Conservation (phyloP, 2,329 filamentous ascomycete genomes). For the Colletotrichum filicis region DNA sequence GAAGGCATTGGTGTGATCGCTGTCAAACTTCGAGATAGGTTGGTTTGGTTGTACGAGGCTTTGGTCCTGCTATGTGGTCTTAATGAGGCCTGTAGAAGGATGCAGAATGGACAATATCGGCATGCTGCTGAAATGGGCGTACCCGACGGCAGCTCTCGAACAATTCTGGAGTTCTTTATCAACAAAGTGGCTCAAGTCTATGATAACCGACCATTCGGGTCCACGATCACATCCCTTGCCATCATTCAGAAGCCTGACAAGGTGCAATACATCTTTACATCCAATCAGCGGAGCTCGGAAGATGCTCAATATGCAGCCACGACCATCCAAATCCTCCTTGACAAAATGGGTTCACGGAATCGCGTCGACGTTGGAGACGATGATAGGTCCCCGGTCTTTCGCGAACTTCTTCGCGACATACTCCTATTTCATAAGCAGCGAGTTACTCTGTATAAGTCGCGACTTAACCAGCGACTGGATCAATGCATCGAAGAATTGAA, state of each 20-base stretch:
- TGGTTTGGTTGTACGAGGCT: constrained; percentile 42
- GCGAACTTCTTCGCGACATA: not conserved
- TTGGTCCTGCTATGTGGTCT: constrained; percentile 42
- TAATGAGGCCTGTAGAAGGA: constrained; percentile 24
- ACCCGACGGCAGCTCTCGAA: constrained; percentile 28
- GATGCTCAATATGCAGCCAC: not conserved
- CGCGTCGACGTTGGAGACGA: not conserved
- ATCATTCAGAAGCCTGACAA: constrained; percentile 42
- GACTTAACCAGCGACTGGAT: not conserved
- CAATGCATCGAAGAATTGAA: not conserved
- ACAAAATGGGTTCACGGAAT: not conserved
- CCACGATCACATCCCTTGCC: constrained; percentile 43
- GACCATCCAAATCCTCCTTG: not conserved
- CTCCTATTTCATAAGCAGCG: not conserved
- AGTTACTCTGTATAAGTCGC: not conserved
- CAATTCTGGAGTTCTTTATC: constrained; percentile 42
- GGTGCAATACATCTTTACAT: constrained; percentile 44
- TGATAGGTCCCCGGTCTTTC: not conserved
- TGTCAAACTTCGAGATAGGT: not conserved
- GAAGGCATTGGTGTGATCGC: not conserved
- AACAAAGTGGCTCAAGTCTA: constrained; percentile 46
- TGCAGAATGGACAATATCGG: not conserved
- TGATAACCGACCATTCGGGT: constrained; percentile 42
- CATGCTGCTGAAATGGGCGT: not conserved
- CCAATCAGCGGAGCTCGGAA: constrained; percentile 37